Base-by-base conservation (phyloP, 495 filamentous ascomycete species). In the Hypomontagnella submonticulosa region DNA sequence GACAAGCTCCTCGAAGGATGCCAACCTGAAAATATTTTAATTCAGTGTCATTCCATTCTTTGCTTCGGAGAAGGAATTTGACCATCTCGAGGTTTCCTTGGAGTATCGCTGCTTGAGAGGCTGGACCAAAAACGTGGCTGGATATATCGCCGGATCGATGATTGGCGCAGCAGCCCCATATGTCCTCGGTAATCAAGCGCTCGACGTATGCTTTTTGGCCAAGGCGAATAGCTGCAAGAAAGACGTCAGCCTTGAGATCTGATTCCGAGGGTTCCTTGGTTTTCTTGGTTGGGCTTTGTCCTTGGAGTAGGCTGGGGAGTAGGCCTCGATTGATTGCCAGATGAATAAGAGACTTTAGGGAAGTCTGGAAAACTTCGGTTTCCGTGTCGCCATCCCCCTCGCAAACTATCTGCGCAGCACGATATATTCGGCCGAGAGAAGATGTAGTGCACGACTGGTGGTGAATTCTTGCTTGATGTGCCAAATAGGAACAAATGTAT, bases 11-110 rank as follows among this genome's bases (percentile, higher is more conserved):
- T 3, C 13, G 1, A 2, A 62, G 27, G 12, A 36, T 50, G 2
- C 41, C 4, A 3, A 15, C 1, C 6, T 38, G 42, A 48, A 40
- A n/a, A n/a, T n/a, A n/a, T n/a, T n/a, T n/a, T n/a, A n/a, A n/a
- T n/a, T n/a, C n/a, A n/a, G n/a, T n/a, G n/a, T n/a, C n/a, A n/a
- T n/a, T n/a, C n/a, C n/a, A n/a, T n/a, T n/a, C n/a, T n/a, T n/a
- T n/a, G n/a, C n/a, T n/a, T n/a, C n/a, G n/a, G n/a, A 63, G 18
- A 32, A 62, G 40, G 33, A 56, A 43, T 12, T 72, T 77, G 46
- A 77, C 63, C 42, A 69, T 59, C n/a, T 34, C 40, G n/a, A 50
- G 0, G 33, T 50, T 36, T n/a, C 56, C 56, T 13, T 34, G 30
- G 13, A 32, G 20, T n/a, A 11, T 15, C 8, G 44, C 44, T 13